Evolutionary conservation across 1,284 basidiomycete species (phyloP).

Genomic region (Cryptococcus sp.): DNA sequence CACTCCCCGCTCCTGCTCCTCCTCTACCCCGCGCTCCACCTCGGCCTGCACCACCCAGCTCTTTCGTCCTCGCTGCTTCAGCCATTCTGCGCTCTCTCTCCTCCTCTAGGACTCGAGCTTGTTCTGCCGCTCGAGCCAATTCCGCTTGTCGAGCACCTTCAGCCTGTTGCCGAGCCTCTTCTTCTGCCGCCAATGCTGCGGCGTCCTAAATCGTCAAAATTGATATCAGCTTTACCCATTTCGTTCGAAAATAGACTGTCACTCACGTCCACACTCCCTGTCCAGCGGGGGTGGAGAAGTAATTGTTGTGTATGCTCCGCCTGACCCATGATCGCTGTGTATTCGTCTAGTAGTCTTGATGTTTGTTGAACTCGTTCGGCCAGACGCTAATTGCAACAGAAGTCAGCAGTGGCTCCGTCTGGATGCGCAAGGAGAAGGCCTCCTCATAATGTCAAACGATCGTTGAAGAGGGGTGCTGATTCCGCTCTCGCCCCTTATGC

Average conservation of each 20-base stretch:
- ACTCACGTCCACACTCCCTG: slow-evolving; percentile 47
- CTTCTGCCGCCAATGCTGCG: slow-evolving; percentile 31
- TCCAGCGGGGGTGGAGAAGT: slow-evolving; percentile 46
- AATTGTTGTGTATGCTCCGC: slow-evolving; percentile 48
- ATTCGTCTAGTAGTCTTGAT: slow-evolving; percentile 44
- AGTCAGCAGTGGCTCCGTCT: not conserved
- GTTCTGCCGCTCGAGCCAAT: slow-evolving; percentile 20
- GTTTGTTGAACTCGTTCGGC: slow-evolving; percentile 45
- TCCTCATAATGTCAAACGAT: too few species aligned
- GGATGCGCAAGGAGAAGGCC: not conserved
- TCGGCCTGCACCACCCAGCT: slow-evolving; percentile 6
- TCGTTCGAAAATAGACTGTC: not conserved
- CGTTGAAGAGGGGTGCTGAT: too few species aligned
- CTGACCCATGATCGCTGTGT: slow-evolving; percentile 48
- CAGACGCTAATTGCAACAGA: slow-evolving; percentile 35
- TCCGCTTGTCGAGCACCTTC: slow-evolving; percentile 19
- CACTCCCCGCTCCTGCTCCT: slow-evolving; percentile 13
- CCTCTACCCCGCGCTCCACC: slow-evolving; percentile 2
- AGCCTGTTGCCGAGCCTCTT: slow-evolving; percentile 21
- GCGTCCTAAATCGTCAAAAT: slow-evolving; percentile 29
- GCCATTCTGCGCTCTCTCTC: slow-evolving; percentile 12
- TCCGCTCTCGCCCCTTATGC: too few species aligned
- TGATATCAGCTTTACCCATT: too few species aligned
- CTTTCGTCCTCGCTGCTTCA: slow-evolving; percentile 11
- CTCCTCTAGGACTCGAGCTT: slow-evolving; percentile 23